These are phyloP conservation scores for Saussurea involucrata DNA, from an alignment of 129 eudicot genomes.

Conservation along the genomic window DNA sequence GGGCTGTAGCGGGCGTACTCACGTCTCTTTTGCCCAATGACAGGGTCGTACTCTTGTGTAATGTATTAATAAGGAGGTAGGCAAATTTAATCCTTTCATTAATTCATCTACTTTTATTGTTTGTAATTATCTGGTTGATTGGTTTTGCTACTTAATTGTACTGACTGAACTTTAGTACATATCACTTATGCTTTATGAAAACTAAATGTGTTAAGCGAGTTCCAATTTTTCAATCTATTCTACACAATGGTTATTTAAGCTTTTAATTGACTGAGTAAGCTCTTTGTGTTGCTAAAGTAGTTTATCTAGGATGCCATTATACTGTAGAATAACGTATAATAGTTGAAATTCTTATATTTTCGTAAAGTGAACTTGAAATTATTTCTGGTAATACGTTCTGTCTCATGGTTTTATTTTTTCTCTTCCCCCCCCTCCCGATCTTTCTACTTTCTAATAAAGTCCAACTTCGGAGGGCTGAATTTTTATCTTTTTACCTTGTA, in stretches of 20 bases:
- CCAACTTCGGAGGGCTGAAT: neutral
- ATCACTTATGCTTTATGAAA: neutral
- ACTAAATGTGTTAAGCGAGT: neutral
- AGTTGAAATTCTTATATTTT: neutral
- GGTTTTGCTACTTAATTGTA: neutral
- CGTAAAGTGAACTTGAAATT: neutral
- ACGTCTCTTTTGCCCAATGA: constrained; percentile 76
- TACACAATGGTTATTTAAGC: neutral
- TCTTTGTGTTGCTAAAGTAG: neutral
- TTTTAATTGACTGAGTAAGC: neutral
- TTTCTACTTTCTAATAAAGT: neutral
- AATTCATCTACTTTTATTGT: constrained; percentile 2
- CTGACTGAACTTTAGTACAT: neutral
- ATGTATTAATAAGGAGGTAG: constrained; percentile 80
- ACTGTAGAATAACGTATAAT: neutral
- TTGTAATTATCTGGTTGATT: neutral
- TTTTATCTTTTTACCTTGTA: neutral
- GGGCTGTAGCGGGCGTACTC: constrained; percentile 62
- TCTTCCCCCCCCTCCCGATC: neutral
- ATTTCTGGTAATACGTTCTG: neutral
- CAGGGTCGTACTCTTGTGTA: constrained; percentile 79
- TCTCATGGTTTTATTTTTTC: neutral
- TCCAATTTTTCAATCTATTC: neutral
- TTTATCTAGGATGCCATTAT: neutral
- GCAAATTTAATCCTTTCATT: neutral